A percentile compares a stretch with the other conserved stretches of the same genome.
Conservation (phyloP, 495 filamentous ascomycete species). For the Hypoxylon trugodes region DNA sequence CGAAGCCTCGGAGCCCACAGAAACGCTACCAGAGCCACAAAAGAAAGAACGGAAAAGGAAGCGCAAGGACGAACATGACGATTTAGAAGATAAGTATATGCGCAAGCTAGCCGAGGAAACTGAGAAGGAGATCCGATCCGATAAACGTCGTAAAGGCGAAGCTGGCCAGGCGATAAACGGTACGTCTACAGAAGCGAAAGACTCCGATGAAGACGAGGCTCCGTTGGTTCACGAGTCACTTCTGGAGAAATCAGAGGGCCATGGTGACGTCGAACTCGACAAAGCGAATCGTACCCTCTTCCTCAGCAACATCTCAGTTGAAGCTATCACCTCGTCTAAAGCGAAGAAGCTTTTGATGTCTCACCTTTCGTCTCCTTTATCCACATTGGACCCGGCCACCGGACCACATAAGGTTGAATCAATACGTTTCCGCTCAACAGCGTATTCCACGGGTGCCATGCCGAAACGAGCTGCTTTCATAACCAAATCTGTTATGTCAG, state of each 20-base stretch:
- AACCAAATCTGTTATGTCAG: conserved; percentile 79
- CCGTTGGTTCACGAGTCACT: conserved; percentile 62
- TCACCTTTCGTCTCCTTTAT: conserved; percentile 63
- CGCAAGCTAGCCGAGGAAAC: conserved; percentile 67
- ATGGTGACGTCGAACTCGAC: conserved; percentile 67
- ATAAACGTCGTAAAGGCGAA: conserved; percentile 57
- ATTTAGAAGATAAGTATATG: conserved; percentile 85
- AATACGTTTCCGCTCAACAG: conserved; percentile 90
- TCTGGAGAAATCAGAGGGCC: conserved; percentile 49
- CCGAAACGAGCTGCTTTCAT: conserved; percentile 93
- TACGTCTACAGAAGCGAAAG: conserved; percentile 43
- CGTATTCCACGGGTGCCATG: conserved; percentile 76
- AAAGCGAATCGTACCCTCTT: conserved; percentile 93
- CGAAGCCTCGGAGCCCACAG: conserved; percentile 43
- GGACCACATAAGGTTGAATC: conserved; percentile 79
- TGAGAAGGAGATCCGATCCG: conserved; percentile 50
- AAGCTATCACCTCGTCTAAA: conserved; percentile 80
- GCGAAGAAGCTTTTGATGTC: conserved; percentile 77
- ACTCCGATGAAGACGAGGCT: conserved; percentile 42
- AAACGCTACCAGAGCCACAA: conserved; percentile 26
- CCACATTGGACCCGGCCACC: conserved; percentile 53
- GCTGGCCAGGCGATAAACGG: conserved; percentile 39
- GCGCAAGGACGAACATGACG: conserved; percentile 71
- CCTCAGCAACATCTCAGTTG: conserved; percentile 85
- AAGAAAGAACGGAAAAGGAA: conserved; percentile 77